A percentile compares a stretch with the other conserved stretches of the same genome.
phyloP scores from a whole-genome alignment of 768 basidiomycete genomes.

The Sistotremastrum niveocremeum region DNA sequence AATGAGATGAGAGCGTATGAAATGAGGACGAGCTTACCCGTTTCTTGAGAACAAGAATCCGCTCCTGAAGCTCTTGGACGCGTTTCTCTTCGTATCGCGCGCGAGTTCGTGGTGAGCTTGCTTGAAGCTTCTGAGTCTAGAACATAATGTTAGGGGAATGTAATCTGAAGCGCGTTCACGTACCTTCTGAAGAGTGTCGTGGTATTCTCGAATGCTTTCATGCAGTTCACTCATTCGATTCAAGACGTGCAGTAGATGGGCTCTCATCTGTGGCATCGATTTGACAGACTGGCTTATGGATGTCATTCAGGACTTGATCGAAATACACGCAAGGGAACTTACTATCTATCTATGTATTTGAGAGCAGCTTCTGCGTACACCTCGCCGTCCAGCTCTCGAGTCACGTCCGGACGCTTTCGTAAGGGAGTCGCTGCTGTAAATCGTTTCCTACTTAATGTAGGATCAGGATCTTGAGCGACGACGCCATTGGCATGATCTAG shows the following conservation, averaged over 20 bases:
- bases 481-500: slow-evolving; percentile 51
- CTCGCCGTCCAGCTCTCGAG: slow-evolving; percentile 54
- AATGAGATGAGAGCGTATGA: no score
- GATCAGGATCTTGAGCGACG: slow-evolving; percentile 11
- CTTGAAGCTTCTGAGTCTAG: slow-evolving; percentile 12
- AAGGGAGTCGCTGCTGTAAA: slow-evolving; percentile 15
- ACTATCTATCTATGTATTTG: slow-evolving; percentile 71
- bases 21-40: slow-evolving; percentile 17
- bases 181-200: slow-evolving; percentile 27
- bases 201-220: slow-evolving; percentile 22
- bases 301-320: no score
- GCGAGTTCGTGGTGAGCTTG: slow-evolving; percentile 14
- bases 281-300: slow-evolving; percentile 28
- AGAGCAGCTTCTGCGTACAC: slow-evolving; percentile 63
- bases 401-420: slow-evolving; percentile 54
- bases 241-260: slow-evolving; percentile 24
- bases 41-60: slow-evolving; percentile 26
- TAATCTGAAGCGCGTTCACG: slow-evolving; percentile 6
- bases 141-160: slow-evolving; percentile 3
- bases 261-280: slow-evolving; percentile 35
- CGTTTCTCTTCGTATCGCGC: slow-evolving; percentile 27
- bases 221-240: slow-evolving; percentile 25
- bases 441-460: no score
- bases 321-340: slow-evolving; percentile 15
- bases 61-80: slow-evolving; percentile 28